Evolutionary conservation across 2,329 filamentous ascomycete genomes (phyloP).

Genomic region (Lithohypha guttulata): DNA sequence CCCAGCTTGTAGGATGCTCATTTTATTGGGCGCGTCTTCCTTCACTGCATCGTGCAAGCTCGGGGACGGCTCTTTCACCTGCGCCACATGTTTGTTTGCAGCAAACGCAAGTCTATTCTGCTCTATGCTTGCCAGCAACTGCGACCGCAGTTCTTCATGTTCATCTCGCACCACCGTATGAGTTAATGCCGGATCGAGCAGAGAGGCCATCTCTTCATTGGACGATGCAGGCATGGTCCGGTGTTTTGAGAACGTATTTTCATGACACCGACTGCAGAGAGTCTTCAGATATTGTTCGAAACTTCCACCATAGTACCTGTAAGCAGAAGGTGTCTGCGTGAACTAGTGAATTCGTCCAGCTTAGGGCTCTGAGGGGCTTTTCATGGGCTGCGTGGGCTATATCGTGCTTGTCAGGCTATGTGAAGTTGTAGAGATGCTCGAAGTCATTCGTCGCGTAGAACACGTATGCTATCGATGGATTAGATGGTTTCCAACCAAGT

Average conservation of each 20-base stretch:
- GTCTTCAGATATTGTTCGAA: no score
- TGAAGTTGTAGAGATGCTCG: not conserved
- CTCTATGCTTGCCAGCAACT: conserved; percentile 2
- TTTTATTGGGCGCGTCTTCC: no score
- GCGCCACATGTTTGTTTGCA: not conserved
- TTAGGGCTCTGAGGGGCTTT: no score
- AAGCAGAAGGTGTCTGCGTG: no score
- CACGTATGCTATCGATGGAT: conserved; percentile 1
- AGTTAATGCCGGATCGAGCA: conserved; percentile 6
- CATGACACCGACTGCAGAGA: not conserved
- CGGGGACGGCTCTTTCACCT: no score
- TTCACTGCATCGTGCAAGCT: no score
- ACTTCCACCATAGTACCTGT: no score
- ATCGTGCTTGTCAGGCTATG: no score
- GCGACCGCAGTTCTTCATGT: conserved; percentile 2
- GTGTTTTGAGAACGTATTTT: not conserved
- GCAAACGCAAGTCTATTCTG: conserved; percentile 2
- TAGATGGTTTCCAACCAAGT: not conserved
- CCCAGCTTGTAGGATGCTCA: no score
- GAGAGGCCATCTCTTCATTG: conserved; percentile 10
- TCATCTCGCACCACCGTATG: not conserved
- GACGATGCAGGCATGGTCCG: conserved; percentile 15
- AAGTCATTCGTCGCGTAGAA: conserved; percentile 3
- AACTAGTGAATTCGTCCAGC: no score
- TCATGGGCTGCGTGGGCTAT: no score